Evolutionary conservation across 2,329 filamentous ascomycete species (phyloP).

Genomic region (Fusarium verrucosum): DNA sequence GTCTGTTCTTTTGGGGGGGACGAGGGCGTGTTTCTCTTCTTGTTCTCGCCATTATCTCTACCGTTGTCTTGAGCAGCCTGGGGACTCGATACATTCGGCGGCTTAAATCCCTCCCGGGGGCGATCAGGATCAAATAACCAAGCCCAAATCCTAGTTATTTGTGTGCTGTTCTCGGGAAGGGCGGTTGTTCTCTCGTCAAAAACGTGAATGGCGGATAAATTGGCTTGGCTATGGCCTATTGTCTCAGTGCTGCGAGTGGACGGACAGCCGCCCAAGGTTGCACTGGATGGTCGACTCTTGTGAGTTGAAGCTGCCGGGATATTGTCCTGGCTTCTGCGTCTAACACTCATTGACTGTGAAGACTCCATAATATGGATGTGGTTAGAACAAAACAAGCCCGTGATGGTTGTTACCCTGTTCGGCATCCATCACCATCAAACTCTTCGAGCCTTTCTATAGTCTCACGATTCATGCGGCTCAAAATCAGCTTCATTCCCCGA

Average conservation of each 20-base stretch:
- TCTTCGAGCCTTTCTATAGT: conserved; percentile 20
- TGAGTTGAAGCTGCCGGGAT: background rate
- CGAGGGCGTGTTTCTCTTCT: background rate
- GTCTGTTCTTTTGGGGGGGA: background rate
- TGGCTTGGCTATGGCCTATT: background rate
- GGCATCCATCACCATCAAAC: background rate
- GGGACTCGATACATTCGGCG: background rate
- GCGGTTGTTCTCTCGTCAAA: background rate
- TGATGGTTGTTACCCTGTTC: background rate
- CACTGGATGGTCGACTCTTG: background rate
- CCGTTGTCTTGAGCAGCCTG: background rate
- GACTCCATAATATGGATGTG: conserved; percentile 1
- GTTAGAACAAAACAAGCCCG: background rate
- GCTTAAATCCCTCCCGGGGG: conserved; percentile 17
- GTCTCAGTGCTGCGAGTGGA: background rate
- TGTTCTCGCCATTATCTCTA: background rate
- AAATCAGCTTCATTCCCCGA: background rate
- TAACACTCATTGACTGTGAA: background rate
- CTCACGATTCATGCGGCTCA: conserved; percentile 20
- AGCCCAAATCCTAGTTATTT: background rate
- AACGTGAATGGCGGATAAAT: background rate
- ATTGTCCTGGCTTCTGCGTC: background rate
- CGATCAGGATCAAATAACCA: conserved; percentile 22
- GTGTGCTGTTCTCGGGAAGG: background rate
- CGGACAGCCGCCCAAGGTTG: background rate